Evolutionary conservation across 1,139 yeast genomes (phyloP).

Genomic region (Geotrichum bryndzae): DNA sequence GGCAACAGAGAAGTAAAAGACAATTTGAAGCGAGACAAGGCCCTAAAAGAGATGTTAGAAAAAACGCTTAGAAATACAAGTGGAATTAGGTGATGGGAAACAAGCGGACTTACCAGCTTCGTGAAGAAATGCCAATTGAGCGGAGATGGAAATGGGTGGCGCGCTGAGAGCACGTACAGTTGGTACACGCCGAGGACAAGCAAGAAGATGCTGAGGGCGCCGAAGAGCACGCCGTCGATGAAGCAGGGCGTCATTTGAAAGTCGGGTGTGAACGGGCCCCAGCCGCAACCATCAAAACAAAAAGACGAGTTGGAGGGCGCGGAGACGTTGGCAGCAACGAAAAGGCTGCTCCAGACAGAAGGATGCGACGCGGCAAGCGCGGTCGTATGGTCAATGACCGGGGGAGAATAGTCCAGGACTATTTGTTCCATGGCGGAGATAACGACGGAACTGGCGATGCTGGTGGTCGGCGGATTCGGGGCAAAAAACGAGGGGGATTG

Average conservation of each 20-base stretch:
- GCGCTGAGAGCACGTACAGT: constrained; percentile 31
- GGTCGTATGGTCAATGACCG: background rate
- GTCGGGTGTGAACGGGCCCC: constrained; percentile 57
- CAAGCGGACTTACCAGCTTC: constrained; percentile 36
- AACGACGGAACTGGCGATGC: background rate
- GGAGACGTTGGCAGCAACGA: background rate
- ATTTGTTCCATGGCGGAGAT: constrained; percentile 4
- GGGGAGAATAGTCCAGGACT: constrained; percentile 1
- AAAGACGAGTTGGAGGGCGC: constrained; percentile 18
- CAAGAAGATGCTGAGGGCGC: constrained; percentile 47
- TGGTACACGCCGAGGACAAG: constrained; percentile 50
- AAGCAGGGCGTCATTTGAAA: constrained; percentile 80
- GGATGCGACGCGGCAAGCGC: background rate
- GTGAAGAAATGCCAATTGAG: constrained; percentile 39
- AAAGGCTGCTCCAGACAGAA: background rate
- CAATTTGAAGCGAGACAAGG: constrained; percentile 39
- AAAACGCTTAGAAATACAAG: background rate
- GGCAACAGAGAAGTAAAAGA: constrained; percentile 32
- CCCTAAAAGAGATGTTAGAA: constrained; percentile 2
- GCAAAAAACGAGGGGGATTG: too few relatives aligned
- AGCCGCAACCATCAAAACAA: constrained; percentile 56
- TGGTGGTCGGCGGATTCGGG: background rate
- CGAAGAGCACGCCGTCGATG: constrained; percentile 61
- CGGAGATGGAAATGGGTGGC: constrained; percentile 31
- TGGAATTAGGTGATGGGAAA: constrained; percentile 29